Evolutionary conservation across 2,329 filamentous ascomycete genomes (phyloP).

Genomic region (Colletotrichum lini): DNA sequence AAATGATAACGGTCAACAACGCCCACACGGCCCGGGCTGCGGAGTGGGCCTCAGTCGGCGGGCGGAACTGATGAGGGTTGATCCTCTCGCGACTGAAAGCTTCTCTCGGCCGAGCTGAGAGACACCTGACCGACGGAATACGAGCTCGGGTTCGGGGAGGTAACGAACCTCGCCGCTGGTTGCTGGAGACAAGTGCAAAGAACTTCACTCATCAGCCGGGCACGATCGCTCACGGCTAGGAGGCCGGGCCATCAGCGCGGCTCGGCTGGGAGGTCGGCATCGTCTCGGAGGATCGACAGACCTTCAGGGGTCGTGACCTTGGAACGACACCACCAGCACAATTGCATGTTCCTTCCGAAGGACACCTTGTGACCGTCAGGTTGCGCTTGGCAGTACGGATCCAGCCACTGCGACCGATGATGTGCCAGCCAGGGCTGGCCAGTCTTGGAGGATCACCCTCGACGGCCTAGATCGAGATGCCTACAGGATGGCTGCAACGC

Average conservation of each 20-base stretch:
- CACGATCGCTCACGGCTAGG: not conserved
- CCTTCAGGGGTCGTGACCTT: constrained; percentile 15
- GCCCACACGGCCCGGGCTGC: not conserved
- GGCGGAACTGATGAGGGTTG: constrained; percentile 6
- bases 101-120: constrained; percentile 20
- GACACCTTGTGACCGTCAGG: constrained; percentile 9
- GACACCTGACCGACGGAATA: constrained; percentile 23
- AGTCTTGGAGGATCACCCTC: not conserved
- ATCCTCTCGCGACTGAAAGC: constrained; percentile 7
- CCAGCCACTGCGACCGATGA: not conserved
- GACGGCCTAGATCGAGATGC: constrained; percentile 25
- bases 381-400: not conserved
- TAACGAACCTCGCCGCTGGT: too few relatives aligned
- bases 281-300: constrained; percentile 18
- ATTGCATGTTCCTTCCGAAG: constrained; percentile 3
- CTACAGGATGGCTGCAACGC: constrained; percentile 27
- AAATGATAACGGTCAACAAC: constrained; percentile 30
- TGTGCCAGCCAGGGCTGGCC: not conserved
- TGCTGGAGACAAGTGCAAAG: too few relatives aligned
- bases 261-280: constrained; percentile 1
- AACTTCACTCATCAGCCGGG: constrained; percentile 18
- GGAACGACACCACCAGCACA: constrained; percentile 14
- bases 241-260: not conserved
- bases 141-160: constrained; percentile 11
- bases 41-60: not conserved